Percentiles rank a stretch among this genome's conserved stretches.
Conservation (phyloP, 75 land plant species). For the Larix kaempferi region DNA sequence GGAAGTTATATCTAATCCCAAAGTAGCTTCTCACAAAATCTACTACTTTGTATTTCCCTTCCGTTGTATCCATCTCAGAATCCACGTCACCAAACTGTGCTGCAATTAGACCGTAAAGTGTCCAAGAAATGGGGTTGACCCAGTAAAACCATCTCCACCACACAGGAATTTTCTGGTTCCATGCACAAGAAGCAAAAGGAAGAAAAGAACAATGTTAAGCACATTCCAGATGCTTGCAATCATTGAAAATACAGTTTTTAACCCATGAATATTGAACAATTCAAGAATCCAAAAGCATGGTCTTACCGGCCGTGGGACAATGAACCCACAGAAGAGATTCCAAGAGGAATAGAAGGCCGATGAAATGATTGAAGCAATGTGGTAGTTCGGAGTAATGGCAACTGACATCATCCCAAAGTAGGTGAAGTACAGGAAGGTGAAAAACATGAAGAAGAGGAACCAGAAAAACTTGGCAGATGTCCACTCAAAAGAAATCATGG, state of each 20-base stretch:
- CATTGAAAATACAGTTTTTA: too few species aligned
- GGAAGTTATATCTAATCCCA: conserved; percentile 29
- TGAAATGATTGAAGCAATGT: conserved; percentile 76
- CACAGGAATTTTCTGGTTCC: conserved; percentile 27
- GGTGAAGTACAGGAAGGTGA: conserved; percentile 80
- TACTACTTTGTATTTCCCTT: conserved; percentile 12
- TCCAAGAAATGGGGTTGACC: conserved; percentile 30
- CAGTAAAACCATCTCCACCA: conserved; percentile 50
- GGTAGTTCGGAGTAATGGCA: conserved; percentile 70
- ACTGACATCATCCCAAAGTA: conserved; percentile 95
- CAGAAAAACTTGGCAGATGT: conserved; percentile 69
- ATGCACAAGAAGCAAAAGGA: not conserved
- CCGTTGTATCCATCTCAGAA: conserved; percentile 15
- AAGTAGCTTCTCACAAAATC: conserved; percentile 20
- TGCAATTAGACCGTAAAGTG: conserved; percentile 31
- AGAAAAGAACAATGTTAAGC: not conserved
- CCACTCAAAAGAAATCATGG: conserved; percentile 86
- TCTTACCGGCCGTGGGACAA: conserved; percentile 57
- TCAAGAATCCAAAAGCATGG: too few species aligned
- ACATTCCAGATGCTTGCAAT: not conserved
- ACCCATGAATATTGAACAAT: too few species aligned
- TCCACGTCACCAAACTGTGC: conserved; percentile 37
- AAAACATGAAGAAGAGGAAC: conserved; percentile 72
- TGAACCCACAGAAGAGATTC: conserved; percentile 86
- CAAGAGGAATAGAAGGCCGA: conserved; percentile 68